A percentile compares a stretch with the other conserved stretches of the same genome.
phyloP scores from a whole-genome alignment of 2,329 filamentous ascomycete genomes.

The Pestalotiopsis sp. region DNA sequence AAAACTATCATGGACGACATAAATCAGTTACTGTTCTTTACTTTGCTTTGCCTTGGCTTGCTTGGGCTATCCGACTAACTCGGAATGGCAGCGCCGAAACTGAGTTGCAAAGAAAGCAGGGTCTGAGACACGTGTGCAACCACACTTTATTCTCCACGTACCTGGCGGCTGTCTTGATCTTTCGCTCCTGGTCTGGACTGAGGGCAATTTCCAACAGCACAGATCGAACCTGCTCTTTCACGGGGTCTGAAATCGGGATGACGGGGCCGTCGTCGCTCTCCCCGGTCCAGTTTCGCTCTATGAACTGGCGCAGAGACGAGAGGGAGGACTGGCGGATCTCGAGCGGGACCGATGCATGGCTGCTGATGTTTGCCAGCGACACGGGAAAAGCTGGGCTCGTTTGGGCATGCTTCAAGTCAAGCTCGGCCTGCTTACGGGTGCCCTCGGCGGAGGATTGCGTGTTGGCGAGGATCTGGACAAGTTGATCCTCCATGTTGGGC shows the following conservation, averaged over 20 bases:
- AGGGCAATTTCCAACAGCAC: slow-evolving; percentile 77
- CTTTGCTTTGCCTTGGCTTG: not conserved
- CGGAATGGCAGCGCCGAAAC: not conserved
- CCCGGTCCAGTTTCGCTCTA: slow-evolving; percentile 80
- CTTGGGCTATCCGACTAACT: not conserved
- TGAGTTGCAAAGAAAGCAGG: not conserved
- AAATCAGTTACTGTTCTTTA: slow-evolving; percentile 11
- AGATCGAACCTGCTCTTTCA: slow-evolving; percentile 72
- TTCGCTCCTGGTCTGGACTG: slow-evolving; percentile 73
- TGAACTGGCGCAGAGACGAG: slow-evolving; percentile 77
- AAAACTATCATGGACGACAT: slow-evolving; percentile 44
- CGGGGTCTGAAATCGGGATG: slow-evolving; percentile 69
- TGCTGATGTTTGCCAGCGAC: slow-evolving; percentile 78
- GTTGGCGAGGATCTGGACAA: slow-evolving; percentile 83
- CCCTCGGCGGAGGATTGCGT: slow-evolving; percentile 77
- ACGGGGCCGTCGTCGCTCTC: slow-evolving; percentile 67
- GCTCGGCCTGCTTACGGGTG: slow-evolving; percentile 82
- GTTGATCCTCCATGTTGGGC: slow-evolving; percentile 80
- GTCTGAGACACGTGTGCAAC: not conserved
- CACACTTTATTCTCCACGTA: slow-evolving; percentile 41
- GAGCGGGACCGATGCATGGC: slow-evolving; percentile 70
- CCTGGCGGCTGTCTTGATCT: slow-evolving; percentile 86
- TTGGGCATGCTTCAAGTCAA: slow-evolving; percentile 73
- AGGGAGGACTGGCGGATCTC: slow-evolving; percentile 82
- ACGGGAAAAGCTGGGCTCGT: slow-evolving; percentile 71